phyloP scores from a whole-genome alignment of 2,329 filamentous ascomycete genomes.

The Sordariomycetes sp. region DNA sequence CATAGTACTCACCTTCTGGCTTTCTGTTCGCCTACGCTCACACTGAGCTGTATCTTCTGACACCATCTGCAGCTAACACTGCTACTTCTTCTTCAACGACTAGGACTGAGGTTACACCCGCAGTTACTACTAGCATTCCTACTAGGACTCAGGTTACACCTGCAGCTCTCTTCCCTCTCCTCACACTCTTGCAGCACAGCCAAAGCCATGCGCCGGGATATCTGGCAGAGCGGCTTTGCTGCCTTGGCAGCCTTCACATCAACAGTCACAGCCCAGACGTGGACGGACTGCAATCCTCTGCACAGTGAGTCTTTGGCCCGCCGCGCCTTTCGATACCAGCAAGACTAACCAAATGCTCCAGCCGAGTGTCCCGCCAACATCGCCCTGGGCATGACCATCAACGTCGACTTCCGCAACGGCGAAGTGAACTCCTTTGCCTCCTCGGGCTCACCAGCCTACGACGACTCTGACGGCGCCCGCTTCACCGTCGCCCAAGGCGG shows the following conservation, averaged over 20 bases:
- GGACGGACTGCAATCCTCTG: slow-evolving; percentile 29
- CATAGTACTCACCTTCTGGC: too few species aligned
- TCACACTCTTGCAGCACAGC: too few species aligned
- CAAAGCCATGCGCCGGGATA: slow-evolving; percentile 2
- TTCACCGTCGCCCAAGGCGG: slow-evolving; percentile 74
- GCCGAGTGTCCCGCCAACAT: slow-evolving; percentile 60
- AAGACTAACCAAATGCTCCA: not conserved
- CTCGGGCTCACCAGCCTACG: slow-evolving; percentile 64
- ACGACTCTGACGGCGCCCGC: slow-evolving; percentile 57
- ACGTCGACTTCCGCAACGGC: slow-evolving; percentile 75
- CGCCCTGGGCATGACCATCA: slow-evolving; percentile 73
- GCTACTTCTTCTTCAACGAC: too few species aligned
- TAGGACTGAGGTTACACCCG: too few species aligned
- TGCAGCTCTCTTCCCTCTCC: not conserved
- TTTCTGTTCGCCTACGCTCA: too few species aligned
- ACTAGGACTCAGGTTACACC: too few species aligned
- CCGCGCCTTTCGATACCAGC: not conserved
- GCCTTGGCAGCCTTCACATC: slow-evolving; percentile 11
- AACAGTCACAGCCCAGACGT: slow-evolving; percentile 26
- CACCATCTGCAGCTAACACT: too few species aligned
- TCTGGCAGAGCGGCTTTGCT: slow-evolving; percentile 1
- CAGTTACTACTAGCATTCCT: too few species aligned
- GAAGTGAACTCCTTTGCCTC: slow-evolving; percentile 69
- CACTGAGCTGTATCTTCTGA: too few species aligned
- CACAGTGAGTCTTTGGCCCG: slow-evolving; percentile 5